Base-by-base conservation (phyloP, 2,329 filamentous ascomycete species). In the Aspergillus sp. region DNA sequence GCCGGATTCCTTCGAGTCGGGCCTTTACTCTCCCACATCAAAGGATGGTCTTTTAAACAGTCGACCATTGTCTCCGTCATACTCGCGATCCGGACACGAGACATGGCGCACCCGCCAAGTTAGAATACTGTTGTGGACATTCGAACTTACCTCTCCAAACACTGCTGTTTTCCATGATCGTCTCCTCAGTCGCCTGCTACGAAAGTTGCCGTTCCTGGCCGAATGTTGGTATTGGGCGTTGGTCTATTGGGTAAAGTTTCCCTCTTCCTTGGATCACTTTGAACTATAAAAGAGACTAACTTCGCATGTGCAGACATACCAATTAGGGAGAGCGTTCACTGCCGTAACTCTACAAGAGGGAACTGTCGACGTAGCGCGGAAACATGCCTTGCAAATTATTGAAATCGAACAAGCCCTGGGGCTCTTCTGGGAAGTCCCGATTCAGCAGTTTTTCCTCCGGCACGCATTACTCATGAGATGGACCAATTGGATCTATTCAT, bases 141-240 rank as follows among this genome's bases (percentile, higher is more conserved):
- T 70, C 47, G 75, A 79, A 33, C 76, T 89, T 19, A 76, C 76
- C 6, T 84, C 84, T 17, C 87, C 87, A 2, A 87, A 89, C 69
- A 88, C 86, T 1, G 76, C 76, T 40, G 76, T 83, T 6, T 88
- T 87, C 66, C 79, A 82, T 62, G 80, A 84, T 60, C 82, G 84
- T 47, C 73, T 87, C 12, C 76, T 89, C 51, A 89, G 86, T 68
- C 80, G 87, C 4, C 64, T 91, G 37, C 79, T 91, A 14, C 80
- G 80, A 57, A 87, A 84, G 67, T 85, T 90, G 63, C 89, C 89
- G 0, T 91, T 91, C 68, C 72, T 91, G 27, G 86, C 87, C 1
- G 89, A 91, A 73, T 87, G 84, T 41, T 91, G 88, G 87, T 91
- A 91, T 66, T 91, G 88, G 88, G 84, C 86, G 3, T 75, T 90